Evolutionary conservation across 177 flowering plant genomes (phyloP), one percentile per base, ranked within the genome.

Genomic region (Vitis hybrid): DNA sequence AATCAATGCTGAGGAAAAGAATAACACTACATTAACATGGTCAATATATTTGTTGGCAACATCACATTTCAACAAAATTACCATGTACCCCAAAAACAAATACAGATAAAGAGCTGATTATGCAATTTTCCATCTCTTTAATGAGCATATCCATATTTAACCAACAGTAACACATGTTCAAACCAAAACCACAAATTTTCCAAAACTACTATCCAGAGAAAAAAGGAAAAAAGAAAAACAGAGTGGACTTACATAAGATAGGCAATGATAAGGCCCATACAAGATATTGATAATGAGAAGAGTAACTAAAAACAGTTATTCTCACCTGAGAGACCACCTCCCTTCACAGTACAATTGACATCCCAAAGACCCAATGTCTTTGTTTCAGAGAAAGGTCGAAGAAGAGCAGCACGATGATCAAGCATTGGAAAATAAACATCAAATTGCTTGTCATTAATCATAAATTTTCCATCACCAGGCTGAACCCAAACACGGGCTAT

Each of bases 361-460:
- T 95, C 92, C 97, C 97, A 93, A 70, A 84, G 89, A 55, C 99
- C 99, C 75, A 93, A 78, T 48, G 99, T 91, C 70, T 91, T 88
- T 19, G 98, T 95, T 80, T 95, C 98, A 55, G 89, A 29, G 72
- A 93, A 91, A 68, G 99, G 98, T 19, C 88, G 86, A 60, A 95
- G 94, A 71, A 95, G 92, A 70, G 87, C 86, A 59, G 98, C 97
- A 68, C 98, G 93, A 45, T 91, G 90, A 77, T 93, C 99, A 69
- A 95, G 91, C 79, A 85, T 77, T 5, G 97, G 98, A 65, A 95
- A 95, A 72, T 93, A 95, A 26, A 83, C 91, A 74, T 95, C 98
- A 76, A 93, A 87, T 66, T 88, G 77, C 73, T 90, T 90, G 64
- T 88, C 97, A 79, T 95, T 95, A 51, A 95, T 74, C 8, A 74